Percentiles rank a stretch among this genome's conserved stretches.
Evolutionary conservation across 768 basidiomycete species (phyloP).

Genomic region (Mrakia frigida): DNA sequence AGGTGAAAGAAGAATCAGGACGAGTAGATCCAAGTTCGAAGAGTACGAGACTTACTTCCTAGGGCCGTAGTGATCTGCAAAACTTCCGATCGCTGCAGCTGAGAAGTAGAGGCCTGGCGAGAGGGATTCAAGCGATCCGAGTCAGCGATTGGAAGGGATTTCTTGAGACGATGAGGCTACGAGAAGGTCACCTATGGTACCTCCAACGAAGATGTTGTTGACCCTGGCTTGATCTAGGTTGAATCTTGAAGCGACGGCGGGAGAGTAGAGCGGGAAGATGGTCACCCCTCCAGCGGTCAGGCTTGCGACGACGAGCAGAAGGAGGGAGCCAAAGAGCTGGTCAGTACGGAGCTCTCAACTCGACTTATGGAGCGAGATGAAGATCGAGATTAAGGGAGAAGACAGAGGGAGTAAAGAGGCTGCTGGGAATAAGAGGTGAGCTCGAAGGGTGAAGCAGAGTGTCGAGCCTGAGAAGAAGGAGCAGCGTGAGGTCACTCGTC

Average conservation of each 20-base stretch:
- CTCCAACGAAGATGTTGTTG: conserved; percentile 21
- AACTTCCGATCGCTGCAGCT: conserved; percentile 1
- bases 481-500: no score
- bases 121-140: no score
- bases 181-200: not conserved
- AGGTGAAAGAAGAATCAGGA: not conserved
- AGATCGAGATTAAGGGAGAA: no score
- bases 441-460: no score
- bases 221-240: conserved; percentile 18
- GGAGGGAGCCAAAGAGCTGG: not conserved
- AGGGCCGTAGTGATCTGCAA: conserved; percentile 26
- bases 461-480: no score
- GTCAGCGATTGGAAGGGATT: no score
- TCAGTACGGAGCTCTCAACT: not conserved
- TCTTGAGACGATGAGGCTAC: no score
- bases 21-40: not conserved
- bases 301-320: not conserved
- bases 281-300: conserved; percentile 25
- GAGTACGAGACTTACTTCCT: not conserved
- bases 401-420: no score
- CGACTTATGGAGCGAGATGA: no score
- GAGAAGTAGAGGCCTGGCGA: conserved; percentile 14
- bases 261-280: conserved; percentile 23
- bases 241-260: conserved; percentile 23
- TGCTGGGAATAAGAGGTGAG: no score